A percentile compares a stretch with the other conserved stretches of the same genome.
These are phyloP conservation scores for Harringtonia lauricola DNA, from an alignment of 2,329 filamentous ascomycete genomes.

Conservation along the genomic window DNA sequence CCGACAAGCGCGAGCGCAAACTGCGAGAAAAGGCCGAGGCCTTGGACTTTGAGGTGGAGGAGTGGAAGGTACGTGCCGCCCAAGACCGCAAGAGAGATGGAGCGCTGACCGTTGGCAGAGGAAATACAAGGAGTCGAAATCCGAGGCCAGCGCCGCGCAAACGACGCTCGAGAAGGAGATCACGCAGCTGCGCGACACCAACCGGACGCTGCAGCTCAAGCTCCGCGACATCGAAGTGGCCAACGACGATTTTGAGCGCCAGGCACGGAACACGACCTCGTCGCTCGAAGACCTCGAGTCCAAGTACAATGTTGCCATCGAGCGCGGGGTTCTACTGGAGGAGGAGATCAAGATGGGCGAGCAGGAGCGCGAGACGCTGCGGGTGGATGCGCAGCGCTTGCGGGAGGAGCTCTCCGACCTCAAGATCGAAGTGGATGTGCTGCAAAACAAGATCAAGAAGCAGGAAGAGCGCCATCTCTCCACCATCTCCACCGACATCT, in stretches of 20 bases:
- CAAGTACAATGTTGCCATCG: conserved; percentile 92
- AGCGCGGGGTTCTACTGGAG: conserved; percentile 84
- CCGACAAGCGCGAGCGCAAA: conserved; percentile 82
- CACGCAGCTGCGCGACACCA: conserved; percentile 75
- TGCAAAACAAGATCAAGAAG: conserved; percentile 85
- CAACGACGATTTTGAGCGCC: conserved; percentile 96
- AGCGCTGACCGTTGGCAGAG: conserved; percentile 38
- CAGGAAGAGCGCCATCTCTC: conserved; percentile 47
- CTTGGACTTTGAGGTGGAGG: conserved; percentile 80
- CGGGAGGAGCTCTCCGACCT: conserved; percentile 87
- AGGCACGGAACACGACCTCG: conserved; percentile 89
- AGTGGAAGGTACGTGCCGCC: conserved; percentile 74
- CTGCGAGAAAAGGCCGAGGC: conserved; percentile 80
- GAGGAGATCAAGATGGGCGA: conserved; percentile 88
- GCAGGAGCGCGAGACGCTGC: conserved; percentile 77
- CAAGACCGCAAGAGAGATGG: conserved; percentile 1
- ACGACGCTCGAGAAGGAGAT: conserved; percentile 90
- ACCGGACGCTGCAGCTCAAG: conserved; percentile 69
- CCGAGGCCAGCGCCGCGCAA: conserved; percentile 75
- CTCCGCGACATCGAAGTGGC: conserved; percentile 93
- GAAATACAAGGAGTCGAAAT: conserved; percentile 93
- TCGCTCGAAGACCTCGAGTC: conserved; percentile 94
- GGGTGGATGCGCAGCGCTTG: conserved; percentile 83
- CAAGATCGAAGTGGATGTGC: conserved; percentile 88
- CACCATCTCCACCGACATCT: conserved; percentile 50